Base-by-base conservation (phyloP, 441 rosid genomes). In the Mallotus japonicus region DNA sequence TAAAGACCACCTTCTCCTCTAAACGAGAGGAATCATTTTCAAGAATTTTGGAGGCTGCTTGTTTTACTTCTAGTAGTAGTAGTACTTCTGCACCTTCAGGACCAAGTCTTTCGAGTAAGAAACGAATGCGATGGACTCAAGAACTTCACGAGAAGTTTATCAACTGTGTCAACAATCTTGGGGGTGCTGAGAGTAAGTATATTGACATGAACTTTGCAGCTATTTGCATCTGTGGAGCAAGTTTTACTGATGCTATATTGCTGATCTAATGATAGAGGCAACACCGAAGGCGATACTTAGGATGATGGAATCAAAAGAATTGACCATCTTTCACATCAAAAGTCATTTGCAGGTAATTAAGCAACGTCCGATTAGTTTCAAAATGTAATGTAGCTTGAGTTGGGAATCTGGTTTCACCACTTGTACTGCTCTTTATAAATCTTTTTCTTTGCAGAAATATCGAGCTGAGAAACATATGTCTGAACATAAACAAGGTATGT, bases 81-180 rank as follows among this genome's bases (percentile, higher is more conserved):
- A 70, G 56, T 14, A n/a, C n/a, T n/a, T 56, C 76, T 51, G 59
- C 44, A 24, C 65, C 72, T 32, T 68, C 83, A 0, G 69, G 70
- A 37, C 46, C n/a, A 79, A 76, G 22, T 66, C 78, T 42, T 6
- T 47, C 87, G 1, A 79, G 73, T 74, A 90, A 91, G 84, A 86
- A 87, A 11, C 72, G 98, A 67, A 92, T 93, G 51, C 84, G 93
- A 79, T 92, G 98, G 97, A 90, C 89, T 67, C 92, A 87, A 63
- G 93, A 87, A 81, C 95, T 92, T 20, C 97, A 91, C 73, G 90
- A 89, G 78, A 93, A 89, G 84, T 93, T 93, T 49, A 93, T 90
- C 4, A 85, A 86, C 67, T 88, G 92, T 57, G 91, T 90, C 13
- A 83, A 89, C 72, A 80, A 79, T 65, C 89, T 90, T 13, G 92